These are phyloP conservation scores for Usnea hakonensis DNA, from an alignment of 495 filamentous ascomycete genomes.

Conservation along the genomic window DNA sequence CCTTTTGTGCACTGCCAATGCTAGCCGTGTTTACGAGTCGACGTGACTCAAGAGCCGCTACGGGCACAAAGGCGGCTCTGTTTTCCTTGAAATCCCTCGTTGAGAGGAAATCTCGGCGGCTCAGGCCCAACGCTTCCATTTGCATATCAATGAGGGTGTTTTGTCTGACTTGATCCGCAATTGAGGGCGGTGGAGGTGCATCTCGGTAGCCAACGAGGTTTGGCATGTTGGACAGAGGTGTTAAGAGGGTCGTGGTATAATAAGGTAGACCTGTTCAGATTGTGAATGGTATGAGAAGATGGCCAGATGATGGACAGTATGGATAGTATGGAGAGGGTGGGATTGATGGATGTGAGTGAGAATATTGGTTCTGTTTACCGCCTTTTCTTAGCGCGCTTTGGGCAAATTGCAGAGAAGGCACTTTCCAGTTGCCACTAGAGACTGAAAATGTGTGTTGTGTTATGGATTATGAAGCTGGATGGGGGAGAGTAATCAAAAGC, in stretches of 20 bases:
- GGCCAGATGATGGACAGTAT: neutral
- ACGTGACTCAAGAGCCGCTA: neutral
- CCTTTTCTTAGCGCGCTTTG: neutral
- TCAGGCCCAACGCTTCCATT: slow-evolving; percentile 8
- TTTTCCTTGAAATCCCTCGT: slow-evolving; percentile 18
- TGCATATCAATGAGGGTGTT: neutral
- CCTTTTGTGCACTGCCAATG: slow-evolving; percentile 20
- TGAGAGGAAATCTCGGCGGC: slow-evolving; percentile 9
- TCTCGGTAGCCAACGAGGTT: neutral
- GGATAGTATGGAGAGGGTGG: neutral
- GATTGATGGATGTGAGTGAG: neutral
- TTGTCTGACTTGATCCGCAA: neutral
- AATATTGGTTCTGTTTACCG: neutral
- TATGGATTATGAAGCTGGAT: too few relatives aligned
- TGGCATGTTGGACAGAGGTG: neutral
- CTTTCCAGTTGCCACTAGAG: too few relatives aligned
- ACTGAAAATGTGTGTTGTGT: too few relatives aligned
- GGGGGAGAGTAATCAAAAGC: too few relatives aligned
- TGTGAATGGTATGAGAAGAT: too few relatives aligned
- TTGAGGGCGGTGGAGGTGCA: neutral
- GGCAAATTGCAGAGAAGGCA: neutral
- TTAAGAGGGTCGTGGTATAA: neutral
- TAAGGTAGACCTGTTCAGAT: neutral
- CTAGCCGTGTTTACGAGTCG: slow-evolving; percentile 18
- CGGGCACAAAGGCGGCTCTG: neutral